Conservation (phyloP, 306 rosid genomes). For the Argentina anserina region DNA sequence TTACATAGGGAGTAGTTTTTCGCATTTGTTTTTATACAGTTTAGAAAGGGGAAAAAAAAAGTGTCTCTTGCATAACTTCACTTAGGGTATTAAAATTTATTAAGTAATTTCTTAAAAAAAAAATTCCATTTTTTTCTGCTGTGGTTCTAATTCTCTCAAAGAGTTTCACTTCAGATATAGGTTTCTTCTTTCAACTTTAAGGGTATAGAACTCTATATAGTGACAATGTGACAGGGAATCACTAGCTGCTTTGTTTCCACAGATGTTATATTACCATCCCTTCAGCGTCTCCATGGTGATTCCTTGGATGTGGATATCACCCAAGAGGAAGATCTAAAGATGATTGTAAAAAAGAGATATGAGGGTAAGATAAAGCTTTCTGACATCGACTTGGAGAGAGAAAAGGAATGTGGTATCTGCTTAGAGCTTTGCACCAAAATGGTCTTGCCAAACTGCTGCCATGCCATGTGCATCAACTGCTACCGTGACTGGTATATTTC, state of each 20-base stretch:
- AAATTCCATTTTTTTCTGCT: background rate
- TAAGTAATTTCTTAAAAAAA: background rate
- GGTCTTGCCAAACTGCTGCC: slow-evolving; percentile 77
- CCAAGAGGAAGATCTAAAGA: slow-evolving; percentile 37
- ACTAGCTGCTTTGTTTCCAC: slow-evolving; percentile 12
- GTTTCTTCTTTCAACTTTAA: background rate
- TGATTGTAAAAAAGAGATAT: slow-evolving; percentile 22
- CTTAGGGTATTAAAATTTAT: background rate
- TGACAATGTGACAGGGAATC: background rate
- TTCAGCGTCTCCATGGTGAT: slow-evolving; percentile 52
- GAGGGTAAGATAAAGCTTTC: slow-evolving; percentile 32
- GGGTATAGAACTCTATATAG: background rate
- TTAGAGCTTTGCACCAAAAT: slow-evolving; percentile 67
- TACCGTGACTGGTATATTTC: slow-evolving; percentile 57
- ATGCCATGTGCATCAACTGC: slow-evolving; percentile 80
- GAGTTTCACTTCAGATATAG: background rate
- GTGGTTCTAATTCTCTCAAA: background rate
- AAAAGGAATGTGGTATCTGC: slow-evolving; percentile 83
- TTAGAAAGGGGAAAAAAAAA: background rate
- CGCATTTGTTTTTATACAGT: background rate
- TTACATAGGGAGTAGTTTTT: background rate
- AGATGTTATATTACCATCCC: slow-evolving; percentile 77
- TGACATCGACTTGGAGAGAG: slow-evolving; percentile 53
- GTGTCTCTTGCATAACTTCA: background rate
- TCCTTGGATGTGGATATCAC: slow-evolving; percentile 29